Evolutionary conservation across 495 filamentous ascomycete species (phyloP), one percentile per base, ranked within the genome.

Genomic region (Trichocladium antarcticum): DNA sequence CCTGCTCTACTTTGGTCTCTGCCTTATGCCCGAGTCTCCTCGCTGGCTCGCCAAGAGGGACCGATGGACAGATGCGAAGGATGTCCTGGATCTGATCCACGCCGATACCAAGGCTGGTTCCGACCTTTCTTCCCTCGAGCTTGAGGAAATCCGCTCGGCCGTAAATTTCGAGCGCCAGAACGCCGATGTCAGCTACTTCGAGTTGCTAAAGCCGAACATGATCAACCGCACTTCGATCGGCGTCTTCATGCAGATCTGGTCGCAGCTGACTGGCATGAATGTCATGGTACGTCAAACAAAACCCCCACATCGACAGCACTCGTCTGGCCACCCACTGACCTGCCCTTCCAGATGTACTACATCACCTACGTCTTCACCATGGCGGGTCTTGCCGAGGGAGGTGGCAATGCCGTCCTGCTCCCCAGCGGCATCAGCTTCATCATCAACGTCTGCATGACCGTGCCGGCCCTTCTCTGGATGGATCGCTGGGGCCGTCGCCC

Each of bases 261-360:
- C 79, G 22, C 86, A 92, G 57, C 69, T 90, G 16, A 85, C 83
- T 0, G 86, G 86, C 12, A 87, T 87, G 81, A 89, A 88, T 59
- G 83, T 87, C 11, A 89, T 89, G 83, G 87, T 87, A 78, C 10
- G 51, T 56, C 67, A 49, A 74, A 76, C 67, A 49, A 74, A 76
- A 37, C 73, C 66, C 39, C 65, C 60, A 37, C 56, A 65, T 17
- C 65, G 56, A 39, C 11, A 37, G 20, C 16, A 57, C 62, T 50
- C 31, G 52, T 57, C 12, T 47, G 46, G 3, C 24, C 44, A 7
- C 40, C 17, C 49, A 42, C 52, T 62, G 17, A 39, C 45, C 15
- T 16, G 34, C 31, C 9, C 5, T 29, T 28, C 0, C 21, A 62
- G 61, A 68, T 65, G 65, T 75, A 74, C 62, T 75, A 74, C 47